A percentile compares a stretch with the other conserved stretches of the same genome.
phyloP scores from a whole-genome alignment of 2,329 filamentous ascomycete genomes.

The Cadophora gregata region DNA sequence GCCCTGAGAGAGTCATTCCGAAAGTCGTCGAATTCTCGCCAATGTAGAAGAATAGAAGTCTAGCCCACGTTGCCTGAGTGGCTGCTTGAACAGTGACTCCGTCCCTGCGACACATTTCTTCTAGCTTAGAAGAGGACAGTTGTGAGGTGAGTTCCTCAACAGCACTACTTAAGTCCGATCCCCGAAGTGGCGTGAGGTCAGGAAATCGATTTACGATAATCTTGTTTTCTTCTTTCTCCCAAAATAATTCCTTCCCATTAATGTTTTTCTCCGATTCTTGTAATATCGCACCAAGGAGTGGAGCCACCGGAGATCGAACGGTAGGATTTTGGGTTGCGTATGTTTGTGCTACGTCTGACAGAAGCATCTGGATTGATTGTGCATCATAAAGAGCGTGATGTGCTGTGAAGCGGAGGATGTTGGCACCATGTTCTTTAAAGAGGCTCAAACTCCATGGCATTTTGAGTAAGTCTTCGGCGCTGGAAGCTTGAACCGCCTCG shows the following conservation, averaged over 20 bases:
- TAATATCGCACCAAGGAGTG: constrained; percentile 53
- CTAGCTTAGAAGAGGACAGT: constrained; percentile 54
- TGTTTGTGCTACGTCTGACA: constrained; percentile 60
- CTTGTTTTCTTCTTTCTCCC: constrained; percentile 61
- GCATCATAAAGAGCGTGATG: constrained; percentile 91
- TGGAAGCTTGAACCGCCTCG: background rate
- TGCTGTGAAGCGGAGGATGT: constrained; percentile 38
- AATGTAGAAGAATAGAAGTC: constrained; percentile 75
- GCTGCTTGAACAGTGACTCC: constrained; percentile 79
- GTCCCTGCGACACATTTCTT: constrained; percentile 57
- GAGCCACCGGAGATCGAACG: constrained; percentile 46
- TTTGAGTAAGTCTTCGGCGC: background rate
- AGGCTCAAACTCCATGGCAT: constrained; percentile 42
- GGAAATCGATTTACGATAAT: constrained; percentile 76
- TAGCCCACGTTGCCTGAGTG: constrained; percentile 79
- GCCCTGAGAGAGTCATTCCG: constrained; percentile 80
- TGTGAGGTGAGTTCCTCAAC: constrained; percentile 48
- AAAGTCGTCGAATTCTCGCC: constrained; percentile 79
- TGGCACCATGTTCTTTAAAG: constrained; percentile 14
- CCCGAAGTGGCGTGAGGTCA: constrained; percentile 67
- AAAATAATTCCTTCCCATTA: constrained; percentile 59
- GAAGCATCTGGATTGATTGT: constrained; percentile 68
- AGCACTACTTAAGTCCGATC: constrained; percentile 45
- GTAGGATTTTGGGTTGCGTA: constrained; percentile 45
- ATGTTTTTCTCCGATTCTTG: constrained; percentile 42